These are phyloP conservation scores for Betula pendula DNA, from an alignment of 306 rosid species.

Conservation along the genomic window DNA sequence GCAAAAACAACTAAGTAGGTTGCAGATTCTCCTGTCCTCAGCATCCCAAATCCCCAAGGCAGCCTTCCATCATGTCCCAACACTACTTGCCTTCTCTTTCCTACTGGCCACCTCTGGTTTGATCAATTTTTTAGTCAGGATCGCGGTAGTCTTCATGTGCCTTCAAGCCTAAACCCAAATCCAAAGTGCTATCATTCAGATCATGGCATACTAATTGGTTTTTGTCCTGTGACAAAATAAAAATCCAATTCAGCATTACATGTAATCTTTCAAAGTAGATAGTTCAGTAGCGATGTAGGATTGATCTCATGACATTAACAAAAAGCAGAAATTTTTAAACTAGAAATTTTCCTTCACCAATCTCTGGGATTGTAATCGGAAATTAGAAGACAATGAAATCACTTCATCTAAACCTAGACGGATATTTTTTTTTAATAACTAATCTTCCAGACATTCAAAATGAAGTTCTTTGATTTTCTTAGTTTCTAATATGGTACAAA, in stretches of 20 bases:
- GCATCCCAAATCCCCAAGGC: conserved; percentile 26
- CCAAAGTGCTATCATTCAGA: no score
- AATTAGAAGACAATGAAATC: no score
- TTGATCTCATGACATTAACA: conserved; percentile 4
- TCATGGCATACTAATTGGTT: conserved; percentile 61
- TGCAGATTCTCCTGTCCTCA: conserved; percentile 25
- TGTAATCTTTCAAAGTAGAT: not conserved
- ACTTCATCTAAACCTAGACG: no score
- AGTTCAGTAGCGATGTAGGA: conserved; percentile 13
- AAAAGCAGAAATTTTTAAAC: not conserved
- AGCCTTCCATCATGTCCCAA: conserved; percentile 21
- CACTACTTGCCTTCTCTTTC: conserved; percentile 9
- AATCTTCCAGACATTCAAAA: not conserved
- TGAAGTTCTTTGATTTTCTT: not conserved
- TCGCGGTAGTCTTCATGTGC: conserved; percentile 56
- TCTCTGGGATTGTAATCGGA: no score
- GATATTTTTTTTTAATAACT: not conserved
- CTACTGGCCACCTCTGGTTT: conserved; percentile 52
- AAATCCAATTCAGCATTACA: conserved; percentile 19
- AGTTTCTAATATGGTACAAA: not conserved
- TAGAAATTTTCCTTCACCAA: not conserved
- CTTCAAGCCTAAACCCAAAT: conserved; percentile 85
- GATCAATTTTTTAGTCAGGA: conserved; percentile 51
- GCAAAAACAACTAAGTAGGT: no score
- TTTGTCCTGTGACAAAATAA: conserved; percentile 53